phyloP scores from a whole-genome alignment of 805 yeast genomes.

The Groenewaldozyma tartarivorans region DNA sequence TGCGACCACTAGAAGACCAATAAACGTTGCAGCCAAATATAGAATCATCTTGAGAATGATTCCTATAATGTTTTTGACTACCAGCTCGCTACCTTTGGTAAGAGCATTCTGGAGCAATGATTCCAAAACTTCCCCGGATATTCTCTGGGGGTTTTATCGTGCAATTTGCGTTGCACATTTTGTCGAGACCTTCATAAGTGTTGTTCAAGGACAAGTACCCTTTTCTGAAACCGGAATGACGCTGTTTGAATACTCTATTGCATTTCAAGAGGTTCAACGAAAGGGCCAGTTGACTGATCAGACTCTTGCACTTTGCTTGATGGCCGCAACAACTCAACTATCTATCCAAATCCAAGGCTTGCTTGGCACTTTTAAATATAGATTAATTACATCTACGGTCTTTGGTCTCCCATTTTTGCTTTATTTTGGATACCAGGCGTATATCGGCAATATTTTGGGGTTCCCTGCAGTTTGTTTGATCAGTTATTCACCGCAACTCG shows the following conservation, averaged over 20 bases:
- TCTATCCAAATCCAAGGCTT: constrained; percentile 56
- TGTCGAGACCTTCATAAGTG: constrained; percentile 55
- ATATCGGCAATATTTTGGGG: constrained; percentile 32
- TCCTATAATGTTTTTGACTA: constrained; percentile 28
- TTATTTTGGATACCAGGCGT: constrained; percentile 36
- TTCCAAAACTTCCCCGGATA: constrained; percentile 37
- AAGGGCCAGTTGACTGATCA: constrained; percentile 43
- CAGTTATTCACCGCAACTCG: constrained; percentile 60
- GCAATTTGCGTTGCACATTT: constrained; percentile 53
- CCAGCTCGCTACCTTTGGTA: constrained; percentile 31
- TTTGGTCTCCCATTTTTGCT: constrained; percentile 45
- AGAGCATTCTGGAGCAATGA: constrained; percentile 11
- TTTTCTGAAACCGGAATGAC: constrained; percentile 60
- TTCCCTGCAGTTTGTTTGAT: constrained; percentile 49
- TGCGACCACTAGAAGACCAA: constrained; percentile 41
- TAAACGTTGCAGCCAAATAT: constrained; percentile 27
- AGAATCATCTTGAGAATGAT: constrained; percentile 31
- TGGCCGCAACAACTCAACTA: constrained; percentile 50
- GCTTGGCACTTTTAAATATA: constrained; percentile 40
- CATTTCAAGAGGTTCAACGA: constrained; percentile 62
- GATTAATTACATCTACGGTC: constrained; percentile 55
- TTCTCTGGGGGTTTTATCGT: constrained; percentile 50
- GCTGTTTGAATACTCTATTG: constrained; percentile 64
- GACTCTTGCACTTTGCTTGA: constrained; percentile 40
- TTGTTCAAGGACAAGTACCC: constrained; percentile 46